Evolutionary conservation across 2,329 filamentous ascomycete species (phyloP).

Genomic region (Microsporum audouinii): DNA sequence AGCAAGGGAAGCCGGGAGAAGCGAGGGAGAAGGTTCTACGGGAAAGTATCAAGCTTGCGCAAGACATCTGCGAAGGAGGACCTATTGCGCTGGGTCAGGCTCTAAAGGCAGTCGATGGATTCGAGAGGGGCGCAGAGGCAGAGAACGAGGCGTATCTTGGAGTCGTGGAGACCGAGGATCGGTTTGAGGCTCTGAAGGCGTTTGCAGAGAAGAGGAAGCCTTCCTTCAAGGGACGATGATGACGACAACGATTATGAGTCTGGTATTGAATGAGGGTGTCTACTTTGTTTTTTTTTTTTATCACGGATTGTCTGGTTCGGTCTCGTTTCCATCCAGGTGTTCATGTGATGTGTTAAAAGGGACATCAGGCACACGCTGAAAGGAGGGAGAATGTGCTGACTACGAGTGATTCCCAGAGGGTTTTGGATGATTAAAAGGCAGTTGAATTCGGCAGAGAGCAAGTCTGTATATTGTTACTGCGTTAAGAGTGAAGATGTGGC

Average conservation of each 20-base stretch:
- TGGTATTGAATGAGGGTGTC: neutral
- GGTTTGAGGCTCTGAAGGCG: constrained; percentile 74
- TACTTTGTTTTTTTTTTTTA: neutral
- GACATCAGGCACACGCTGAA: neutral
- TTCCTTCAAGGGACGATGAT: constrained; percentile 49
- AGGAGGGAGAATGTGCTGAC: neutral
- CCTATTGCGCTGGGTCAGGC: constrained; percentile 72
- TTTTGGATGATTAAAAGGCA: neutral
- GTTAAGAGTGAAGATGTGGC: neutral
- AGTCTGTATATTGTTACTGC: too few species aligned
- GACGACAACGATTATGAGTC: neutral
- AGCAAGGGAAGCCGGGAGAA: constrained; percentile 41
- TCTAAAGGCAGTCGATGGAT: constrained; percentile 64
- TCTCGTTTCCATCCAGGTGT: neutral
- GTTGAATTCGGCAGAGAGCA: neutral
- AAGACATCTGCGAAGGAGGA: constrained; percentile 79
- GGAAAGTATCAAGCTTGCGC: constrained; percentile 66
- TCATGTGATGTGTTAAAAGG: neutral
- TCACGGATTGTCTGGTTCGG: neutral
- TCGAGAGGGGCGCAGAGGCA: constrained; percentile 53
- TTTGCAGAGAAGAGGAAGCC: constrained; percentile 69
- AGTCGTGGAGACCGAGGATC: constrained; percentile 73
- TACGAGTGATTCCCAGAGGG: neutral
- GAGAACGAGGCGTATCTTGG: constrained; percentile 80
- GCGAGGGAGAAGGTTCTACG: constrained; percentile 59